Evolutionary conservation across 345 rosid species (phyloP), one percentile per base, ranked within the genome.

Genomic region (Hevea brasiliensis): DNA sequence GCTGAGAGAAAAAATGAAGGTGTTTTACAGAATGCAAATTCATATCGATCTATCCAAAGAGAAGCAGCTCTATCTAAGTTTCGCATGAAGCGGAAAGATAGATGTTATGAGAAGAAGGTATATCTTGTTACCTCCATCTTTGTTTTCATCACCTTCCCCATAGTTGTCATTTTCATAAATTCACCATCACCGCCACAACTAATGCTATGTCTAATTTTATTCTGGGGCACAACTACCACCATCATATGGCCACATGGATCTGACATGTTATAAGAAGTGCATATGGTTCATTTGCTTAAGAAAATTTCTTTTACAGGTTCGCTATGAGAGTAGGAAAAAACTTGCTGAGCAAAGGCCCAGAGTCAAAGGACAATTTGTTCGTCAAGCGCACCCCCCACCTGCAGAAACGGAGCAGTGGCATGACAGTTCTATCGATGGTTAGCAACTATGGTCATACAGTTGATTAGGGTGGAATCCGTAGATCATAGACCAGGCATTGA

Each of bases 91-190:
- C 94, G 97, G 15, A 95, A 95, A 72, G 99, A 92, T 63, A 87
- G 98, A 74, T 92, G 99, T 84, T 95, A 74, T 64, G 97, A 89
- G 72, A 95, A 92, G 84, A 95, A 90, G 98, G 98, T 92, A 86
- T 14, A 86, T 14, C 4, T 15, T 27, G 6, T 60, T 8, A 27
- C 5, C 32, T 4, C n/a, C 26, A 14, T 63, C 23, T 55, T 35
- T 32, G 15, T 18, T 21, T 4, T 18, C 13, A 15, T 44, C 17
- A n/a, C 18, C 12, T 42, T 64, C 7, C 14, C 37, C 0, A 3
- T 61, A 9, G 17, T 37, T 17, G 11, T 7, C 13, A 50, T 27
- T 67, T 41, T 63, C 57, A 21, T 50, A 23, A 55, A 8, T 26
- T 59, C 6, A 17, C 63, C 48, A 17, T 40, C 47, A 12, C 26